Base-by-base conservation (phyloP, 148 eudicot species). In the Rhododendron kiyosumense region DNA sequence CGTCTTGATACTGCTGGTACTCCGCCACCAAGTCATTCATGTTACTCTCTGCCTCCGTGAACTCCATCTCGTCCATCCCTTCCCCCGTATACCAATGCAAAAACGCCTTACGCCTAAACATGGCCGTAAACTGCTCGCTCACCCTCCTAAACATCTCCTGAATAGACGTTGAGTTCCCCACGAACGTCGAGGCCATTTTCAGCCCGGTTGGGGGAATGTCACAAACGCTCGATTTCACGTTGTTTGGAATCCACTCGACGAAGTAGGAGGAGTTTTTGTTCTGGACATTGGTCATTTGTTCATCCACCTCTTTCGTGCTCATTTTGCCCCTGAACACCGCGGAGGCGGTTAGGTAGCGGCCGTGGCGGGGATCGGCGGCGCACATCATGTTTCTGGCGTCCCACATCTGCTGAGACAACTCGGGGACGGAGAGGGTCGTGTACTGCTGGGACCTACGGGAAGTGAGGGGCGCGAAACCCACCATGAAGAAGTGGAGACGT, bases 371-470 rank as follows among this genome's bases (percentile, higher is more conserved):
- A 26, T 67, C 74, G 6, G 74, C 74, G 0, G 74, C 74, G 34
- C 74, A 67, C 74, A 67, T 67, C 74, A 67, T 67, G 74, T 67
- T 67, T 26, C 28, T 26, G 15, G 74, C 74, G 74, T 67, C 74
- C 74, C 74, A 67, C 74, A 67, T 67, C 34, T 67, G 74, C 15
- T 67, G 74, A 4, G 96, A 94, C 51, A 95, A 93, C 91, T 95
- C 98, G 1, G 98, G 96, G 83, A 95, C 98, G 8, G 98, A 89
- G 83, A 95, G 93, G 65, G 96, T 89, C 5, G 88, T 88, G 79
- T 95, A 95, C 79, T 95, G 94, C 85, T 95, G 98, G 7, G 98
- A 93, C 4, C 94, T 91, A 46, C 95, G 95, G 24, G 98, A 94
- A 38, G 96, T 95, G 52, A 95, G 93, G 0, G 98, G 98, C 13